Evolutionary conservation across 257 asterid species (phyloP).

Genomic region (Mitragyna speciosa): DNA sequence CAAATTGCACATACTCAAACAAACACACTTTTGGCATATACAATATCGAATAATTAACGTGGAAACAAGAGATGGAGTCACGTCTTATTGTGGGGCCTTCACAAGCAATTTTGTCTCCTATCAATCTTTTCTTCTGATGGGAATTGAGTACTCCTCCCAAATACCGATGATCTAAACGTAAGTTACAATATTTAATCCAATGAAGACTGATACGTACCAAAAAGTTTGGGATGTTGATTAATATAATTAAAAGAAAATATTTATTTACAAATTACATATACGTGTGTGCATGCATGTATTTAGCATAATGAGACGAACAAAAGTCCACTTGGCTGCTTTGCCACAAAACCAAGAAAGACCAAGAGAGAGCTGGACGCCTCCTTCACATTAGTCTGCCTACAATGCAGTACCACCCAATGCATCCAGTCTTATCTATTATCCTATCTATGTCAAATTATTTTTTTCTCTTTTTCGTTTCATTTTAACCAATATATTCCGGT

Average conservation of each 20-base stretch:
- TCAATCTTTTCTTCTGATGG: not conserved
- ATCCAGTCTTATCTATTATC: conserved; percentile 22
- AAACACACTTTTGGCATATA: not conserved
- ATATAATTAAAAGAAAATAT: not conserved
- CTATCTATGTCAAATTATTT: not conserved
- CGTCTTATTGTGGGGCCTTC: conserved; percentile 26
- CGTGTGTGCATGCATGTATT: not conserved
- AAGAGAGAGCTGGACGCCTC: conserved; percentile 37
- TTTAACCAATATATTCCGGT: not conserved
- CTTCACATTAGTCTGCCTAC: conserved; percentile 46
- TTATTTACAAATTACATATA: not conserved
- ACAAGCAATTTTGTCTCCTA: not conserved
- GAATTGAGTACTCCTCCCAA: too few species aligned
- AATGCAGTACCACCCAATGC: conserved; percentile 43
- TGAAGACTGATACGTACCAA: conserved; percentile 3
- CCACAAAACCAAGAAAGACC: conserved; percentile 39
- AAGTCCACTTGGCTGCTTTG: conserved; percentile 27
- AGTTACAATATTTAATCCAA: not conserved
- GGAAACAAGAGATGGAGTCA: conserved; percentile 37
- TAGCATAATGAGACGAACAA: conserved; percentile 6
- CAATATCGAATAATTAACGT: conserved; percentile 31
- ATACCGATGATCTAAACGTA: not conserved
- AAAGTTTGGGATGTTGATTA: conserved; percentile 48
- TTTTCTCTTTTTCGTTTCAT: not conserved
- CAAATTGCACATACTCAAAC: not conserved